Conservation (phyloP, 352 stramenopile species). For the Aphanomyces euteiches region DNA sequence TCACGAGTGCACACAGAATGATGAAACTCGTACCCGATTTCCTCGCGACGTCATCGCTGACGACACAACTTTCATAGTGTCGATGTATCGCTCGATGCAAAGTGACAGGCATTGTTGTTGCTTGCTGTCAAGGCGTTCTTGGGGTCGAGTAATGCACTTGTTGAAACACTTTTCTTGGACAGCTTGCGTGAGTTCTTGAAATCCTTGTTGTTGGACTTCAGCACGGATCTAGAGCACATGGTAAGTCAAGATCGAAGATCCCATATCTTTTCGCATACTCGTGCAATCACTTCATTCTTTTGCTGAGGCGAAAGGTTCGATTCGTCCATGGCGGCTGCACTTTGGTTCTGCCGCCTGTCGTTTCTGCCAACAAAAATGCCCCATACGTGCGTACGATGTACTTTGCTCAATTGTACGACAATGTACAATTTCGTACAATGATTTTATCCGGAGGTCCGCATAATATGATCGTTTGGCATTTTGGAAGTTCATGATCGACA, state of each 20-base stretch:
- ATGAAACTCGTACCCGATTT: constrained; percentile 17
- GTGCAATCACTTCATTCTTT: constrained; percentile 81
- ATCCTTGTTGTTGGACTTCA: constrained; percentile 76
- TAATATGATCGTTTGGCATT: not conserved
- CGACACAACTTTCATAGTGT: constrained; percentile 88
- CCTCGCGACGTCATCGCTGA: constrained; percentile 74
- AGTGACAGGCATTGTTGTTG: constrained; percentile 87
- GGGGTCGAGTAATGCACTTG: constrained; percentile 79
- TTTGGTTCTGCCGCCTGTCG: not conserved
- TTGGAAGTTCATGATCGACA: not conserved
- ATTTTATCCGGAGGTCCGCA: not conserved
- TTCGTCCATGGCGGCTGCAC: constrained; percentile 52
- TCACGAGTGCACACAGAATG: no score
- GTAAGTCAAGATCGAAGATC: not conserved
- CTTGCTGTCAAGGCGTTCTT: constrained; percentile 84
- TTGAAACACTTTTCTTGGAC: constrained; percentile 89
- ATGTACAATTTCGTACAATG: not conserved
- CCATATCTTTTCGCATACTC: constrained; percentile 39
- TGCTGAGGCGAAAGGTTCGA: constrained; percentile 69
- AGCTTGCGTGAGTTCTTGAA: constrained; percentile 83
- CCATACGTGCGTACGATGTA: constrained; percentile 1
- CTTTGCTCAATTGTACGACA: not conserved
- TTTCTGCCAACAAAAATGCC: constrained; percentile 18
- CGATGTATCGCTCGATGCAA: constrained; percentile 88
- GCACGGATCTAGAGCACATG: constrained; percentile 53